Evolutionary conservation across 306 rosid genomes (phyloP), one percentile per base, ranked within the genome.

Genomic region (Rosa multiflora): DNA sequence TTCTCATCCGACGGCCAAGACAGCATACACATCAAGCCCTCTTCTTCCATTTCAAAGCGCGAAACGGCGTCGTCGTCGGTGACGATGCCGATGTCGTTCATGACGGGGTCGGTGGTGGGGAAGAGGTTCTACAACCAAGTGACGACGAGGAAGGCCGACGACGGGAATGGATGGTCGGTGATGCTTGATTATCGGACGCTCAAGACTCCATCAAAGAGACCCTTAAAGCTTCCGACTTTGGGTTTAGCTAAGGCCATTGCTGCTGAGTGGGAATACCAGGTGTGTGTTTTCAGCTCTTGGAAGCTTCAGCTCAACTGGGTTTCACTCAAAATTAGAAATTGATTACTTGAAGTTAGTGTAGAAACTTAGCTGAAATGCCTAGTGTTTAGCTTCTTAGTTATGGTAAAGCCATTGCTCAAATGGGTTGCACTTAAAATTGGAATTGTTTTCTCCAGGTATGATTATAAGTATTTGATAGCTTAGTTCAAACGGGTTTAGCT

Each of bases 201-300:
- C 4, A 91, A 91, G 82, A 91, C 97, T 3, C 98, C 98, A 26
- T 84, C 93, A 8, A 95, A 91, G 90, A 92, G 89, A 59, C 91
- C 98, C 0, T 94, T 93, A 44, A 95, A 93, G 89, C 96, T 95
- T 62, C 97, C 96, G 18, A 84, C 92, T 74, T 75, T 83, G 44
- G 32, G 88, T 49, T 95, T 93, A 17, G 99, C 99, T 0, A 93
- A 91, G 58, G 99, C 98, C 74, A 88, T 95, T 58, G 91, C 89
- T 76, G 89, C 96, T 39, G 98, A 95, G 83, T 95, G 99, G 99
- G 97, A 93, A 51, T 95, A 91, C 79, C 99, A 95, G 90, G 99
- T 91, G 51, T 63, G 78, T 21, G 13, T 43, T 48, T 71, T 52
- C 11, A 43, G 46, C 8, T 6, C 8, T 43, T 5, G 7, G 32